Conservation (phyloP, 208 protist genomes). For the Trichomonas gallinae region DNA sequence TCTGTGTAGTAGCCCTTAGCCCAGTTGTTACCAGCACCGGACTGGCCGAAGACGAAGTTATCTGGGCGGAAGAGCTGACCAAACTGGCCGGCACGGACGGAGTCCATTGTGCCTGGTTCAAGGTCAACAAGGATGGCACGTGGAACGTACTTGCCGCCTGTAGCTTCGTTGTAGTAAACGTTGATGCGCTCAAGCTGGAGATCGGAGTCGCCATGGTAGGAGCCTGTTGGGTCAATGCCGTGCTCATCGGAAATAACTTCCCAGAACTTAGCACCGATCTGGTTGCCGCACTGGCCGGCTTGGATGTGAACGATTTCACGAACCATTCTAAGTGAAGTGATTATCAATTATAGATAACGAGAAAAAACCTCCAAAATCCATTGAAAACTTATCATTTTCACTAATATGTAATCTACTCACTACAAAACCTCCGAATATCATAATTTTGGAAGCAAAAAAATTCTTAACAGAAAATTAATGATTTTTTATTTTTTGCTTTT, state of each 20-base stretch:
- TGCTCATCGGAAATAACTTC: conserved; percentile 58
- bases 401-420: too few species aligned
- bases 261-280: conserved; percentile 49
- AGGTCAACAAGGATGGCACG: conserved; percentile 64
- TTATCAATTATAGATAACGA: neutral
- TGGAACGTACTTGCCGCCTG: conserved; percentile 64
- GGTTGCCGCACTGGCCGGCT: conserved; percentile 54
- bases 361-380: neutral
- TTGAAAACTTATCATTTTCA: too few species aligned
- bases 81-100: conserved; percentile 69
- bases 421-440: too few species aligned
- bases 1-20: conserved; percentile 89
- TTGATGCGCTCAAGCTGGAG: conserved; percentile 92
- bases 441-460: too few species aligned
- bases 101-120: conserved; percentile 89
- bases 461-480: too few species aligned
- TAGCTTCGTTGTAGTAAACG: conserved; percentile 92
- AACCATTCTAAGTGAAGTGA: neutral
- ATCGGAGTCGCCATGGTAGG: conserved; percentile 68
- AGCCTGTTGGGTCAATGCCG: conserved; percentile 71
- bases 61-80: conserved; percentile 81
- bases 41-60: conserved; percentile 93
- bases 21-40: conserved; percentile 95
- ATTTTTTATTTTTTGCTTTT: too few species aligned
- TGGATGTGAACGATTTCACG: conserved; percentile 83